These are phyloP conservation scores for Penicillium brasilianum DNA, from an alignment of 2,329 filamentous ascomycete genomes.

Conservation along the genomic window DNA sequence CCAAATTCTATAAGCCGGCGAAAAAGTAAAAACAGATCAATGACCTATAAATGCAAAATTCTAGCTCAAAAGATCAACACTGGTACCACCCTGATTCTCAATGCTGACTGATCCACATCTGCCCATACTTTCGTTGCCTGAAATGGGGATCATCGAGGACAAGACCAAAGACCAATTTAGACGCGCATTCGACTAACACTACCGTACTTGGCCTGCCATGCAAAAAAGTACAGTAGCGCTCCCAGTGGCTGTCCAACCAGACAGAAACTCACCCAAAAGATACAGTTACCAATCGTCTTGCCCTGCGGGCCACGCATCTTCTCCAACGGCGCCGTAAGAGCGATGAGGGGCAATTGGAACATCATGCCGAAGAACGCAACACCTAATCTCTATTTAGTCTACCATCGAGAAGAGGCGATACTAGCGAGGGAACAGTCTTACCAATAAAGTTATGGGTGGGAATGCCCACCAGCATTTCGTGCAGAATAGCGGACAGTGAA, in stretches of 20 bases:
- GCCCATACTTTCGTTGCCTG: neutral
- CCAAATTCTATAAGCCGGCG: neutral
- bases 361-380: conserved; percentile 96
- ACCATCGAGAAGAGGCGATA: neutral
- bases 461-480: conserved; percentile 90
- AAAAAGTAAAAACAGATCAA: neutral
- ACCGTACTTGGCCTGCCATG: conserved; percentile 97
- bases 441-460: conserved; percentile 93
- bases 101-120: neutral
- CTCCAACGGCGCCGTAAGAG: conserved; percentile 76
- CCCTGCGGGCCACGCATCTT: conserved; percentile 77
- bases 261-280: conserved; percentile 97
- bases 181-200: conserved; percentile 62
- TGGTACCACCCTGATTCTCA: neutral
- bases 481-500: conserved; percentile 82
- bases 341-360: conserved; percentile 86
- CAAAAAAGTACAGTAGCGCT: conserved; percentile 93
- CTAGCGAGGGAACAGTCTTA: conserved; percentile 46
- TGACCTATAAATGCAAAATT: neutral
- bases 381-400: conserved; percentile 55
- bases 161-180: conserved; percentile 8
- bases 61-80: neutral
- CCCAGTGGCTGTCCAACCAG: conserved; percentile 93
- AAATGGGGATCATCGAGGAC: neutral
- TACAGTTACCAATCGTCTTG: conserved; percentile 83